Evolutionary conservation across 306 rosid genomes (phyloP), one percentile per base, ranked within the genome.

Genomic region (Ormosia semicastrata): DNA sequence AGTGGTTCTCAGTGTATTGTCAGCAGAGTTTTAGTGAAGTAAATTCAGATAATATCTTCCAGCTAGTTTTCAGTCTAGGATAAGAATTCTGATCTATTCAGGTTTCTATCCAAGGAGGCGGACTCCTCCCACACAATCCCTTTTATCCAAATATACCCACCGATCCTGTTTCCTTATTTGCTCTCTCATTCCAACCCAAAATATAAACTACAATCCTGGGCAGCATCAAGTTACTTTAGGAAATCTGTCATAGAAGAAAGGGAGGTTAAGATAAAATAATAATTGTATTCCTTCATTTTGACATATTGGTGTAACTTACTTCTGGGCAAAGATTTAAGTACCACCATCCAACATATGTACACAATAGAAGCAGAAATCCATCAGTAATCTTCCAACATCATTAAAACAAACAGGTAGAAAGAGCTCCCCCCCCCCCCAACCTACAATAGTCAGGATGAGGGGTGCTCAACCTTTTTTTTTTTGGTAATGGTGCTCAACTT

Each of bases 41-140:
- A 14, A 14, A 49, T 49, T 71, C 41, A 58, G 29, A 58, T 29
- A 7, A 75, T n/a, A 17, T 39, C 13, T 54, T 53, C 66, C 0
- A 13, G 13, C 44, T 36, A 15, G 66, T 54, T 54, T 53, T 15
- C 52, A 39, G 50, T 66, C 40, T 66, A 7, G 52, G 1, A 40
- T 14, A 39, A 66, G 13, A 66, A 8, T 7, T 39, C 14, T 5
- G 8, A 65, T 65, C 15, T 11, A 68, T 24, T 46, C 2, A 17
- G 57, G 73, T 67, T 67, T 43, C 73, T 39, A 66, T 18, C 73
- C 73, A 67, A 67, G 54, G 73, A 67, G 17, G 73, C 10, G 56
- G 73, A 8, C 62, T 18, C 33, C 33, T 56, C 32, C 62, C 62
- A 56, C 13, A 34, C 68, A 17, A 54, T 9, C 62, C 62, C 30